A percentile compares a stretch with the other conserved stretches of the same genome.
phyloP scores from a whole-genome alignment of 1,284 basidiomycete species.

The Thecaphora thlaspeos region DNA sequence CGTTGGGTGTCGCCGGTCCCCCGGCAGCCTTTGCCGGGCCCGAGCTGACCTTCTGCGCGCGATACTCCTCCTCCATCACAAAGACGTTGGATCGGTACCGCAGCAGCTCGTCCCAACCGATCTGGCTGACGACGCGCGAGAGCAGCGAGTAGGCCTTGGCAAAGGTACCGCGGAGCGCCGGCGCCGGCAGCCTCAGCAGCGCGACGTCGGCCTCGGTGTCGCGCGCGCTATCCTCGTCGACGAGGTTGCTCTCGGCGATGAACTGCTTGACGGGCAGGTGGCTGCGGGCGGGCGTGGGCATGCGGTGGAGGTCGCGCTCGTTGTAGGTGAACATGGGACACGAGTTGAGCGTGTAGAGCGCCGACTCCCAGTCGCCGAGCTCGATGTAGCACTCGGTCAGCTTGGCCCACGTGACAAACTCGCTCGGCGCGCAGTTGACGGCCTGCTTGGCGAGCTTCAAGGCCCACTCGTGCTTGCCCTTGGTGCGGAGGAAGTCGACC shows the following conservation, averaged over 20 bases:
- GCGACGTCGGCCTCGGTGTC: slow-evolving; percentile 95
- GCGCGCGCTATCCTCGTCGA: slow-evolving; percentile 65
- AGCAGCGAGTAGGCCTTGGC: slow-evolving; percentile 88
- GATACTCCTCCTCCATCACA: slow-evolving; percentile 99
- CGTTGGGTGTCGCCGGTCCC: neutral
- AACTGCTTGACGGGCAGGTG: slow-evolving; percentile 83
- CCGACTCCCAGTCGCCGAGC: slow-evolving; percentile 77
- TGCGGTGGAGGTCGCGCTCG: slow-evolving; percentile 87
- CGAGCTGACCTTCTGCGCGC: slow-evolving; percentile 62
- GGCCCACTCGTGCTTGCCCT: slow-evolving; percentile 75
- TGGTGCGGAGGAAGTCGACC: slow-evolving; percentile 85
- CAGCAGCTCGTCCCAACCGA: slow-evolving; percentile 98
- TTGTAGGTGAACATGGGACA: slow-evolving; percentile 99
- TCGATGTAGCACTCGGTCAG: slow-evolving; percentile 92
- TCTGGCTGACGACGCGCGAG: slow-evolving; percentile 82
- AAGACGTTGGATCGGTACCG: slow-evolving; percentile 91
- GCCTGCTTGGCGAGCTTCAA: slow-evolving; percentile 85
- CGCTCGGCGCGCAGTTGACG: slow-evolving; percentile 94
- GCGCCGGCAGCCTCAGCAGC: slow-evolving; percentile 85
- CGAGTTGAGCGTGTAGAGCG: slow-evolving; percentile 91
- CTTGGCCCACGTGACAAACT: slow-evolving; percentile 98
- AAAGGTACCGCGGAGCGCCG: slow-evolving; percentile 91
- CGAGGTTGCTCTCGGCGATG: slow-evolving; percentile 71
- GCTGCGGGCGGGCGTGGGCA: slow-evolving; percentile 75
- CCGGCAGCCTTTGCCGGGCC: slow-evolving; percentile 13